Evolutionary conservation across 2,329 filamentous ascomycete genomes (phyloP).

Genomic region (Setomelanomma holmii): DNA sequence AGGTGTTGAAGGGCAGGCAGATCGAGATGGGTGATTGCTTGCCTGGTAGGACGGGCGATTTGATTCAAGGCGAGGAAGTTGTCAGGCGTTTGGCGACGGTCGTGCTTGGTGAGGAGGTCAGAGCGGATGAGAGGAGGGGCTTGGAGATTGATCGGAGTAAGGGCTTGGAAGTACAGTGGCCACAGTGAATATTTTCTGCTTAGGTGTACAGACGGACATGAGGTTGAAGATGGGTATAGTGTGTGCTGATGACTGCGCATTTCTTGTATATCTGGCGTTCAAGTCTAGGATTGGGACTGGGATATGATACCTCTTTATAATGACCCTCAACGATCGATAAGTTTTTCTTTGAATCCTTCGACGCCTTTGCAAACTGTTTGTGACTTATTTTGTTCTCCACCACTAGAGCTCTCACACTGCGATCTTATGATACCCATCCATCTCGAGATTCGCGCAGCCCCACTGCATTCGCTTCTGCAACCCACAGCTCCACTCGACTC

Average conservation of each 20-base stretch:
- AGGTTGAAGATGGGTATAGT: neutral
- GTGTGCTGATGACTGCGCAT: neutral
- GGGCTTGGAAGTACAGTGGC: constrained; percentile 23
- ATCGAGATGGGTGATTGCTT: constrained; percentile 40
- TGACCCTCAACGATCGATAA: too few species aligned
- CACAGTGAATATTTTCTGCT: too few species aligned
- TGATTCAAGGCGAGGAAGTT: constrained; percentile 35
- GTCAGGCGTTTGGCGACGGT: constrained; percentile 42
- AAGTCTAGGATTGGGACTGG: neutral
- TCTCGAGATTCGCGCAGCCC: too few species aligned
- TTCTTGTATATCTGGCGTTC: constrained; percentile 2
- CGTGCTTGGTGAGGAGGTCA: constrained; percentile 40
- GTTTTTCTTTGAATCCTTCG: neutral
- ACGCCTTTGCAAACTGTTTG: too few species aligned
- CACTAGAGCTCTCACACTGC: too few species aligned
- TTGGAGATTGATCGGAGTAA: constrained; percentile 23
- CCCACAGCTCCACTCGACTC: too few species aligned
- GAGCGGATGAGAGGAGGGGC: constrained; percentile 45
- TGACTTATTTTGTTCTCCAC: too few species aligned
- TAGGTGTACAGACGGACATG: too few species aligned
- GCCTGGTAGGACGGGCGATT: constrained; percentile 27
- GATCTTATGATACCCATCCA: too few species aligned
- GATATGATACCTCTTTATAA: constrained; percentile 9
- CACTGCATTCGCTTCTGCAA: too few species aligned
- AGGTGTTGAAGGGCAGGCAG: constrained; percentile 25